Base-by-base conservation (phyloP, 208 protist genomes). In the Phytomonas francai region DNA sequence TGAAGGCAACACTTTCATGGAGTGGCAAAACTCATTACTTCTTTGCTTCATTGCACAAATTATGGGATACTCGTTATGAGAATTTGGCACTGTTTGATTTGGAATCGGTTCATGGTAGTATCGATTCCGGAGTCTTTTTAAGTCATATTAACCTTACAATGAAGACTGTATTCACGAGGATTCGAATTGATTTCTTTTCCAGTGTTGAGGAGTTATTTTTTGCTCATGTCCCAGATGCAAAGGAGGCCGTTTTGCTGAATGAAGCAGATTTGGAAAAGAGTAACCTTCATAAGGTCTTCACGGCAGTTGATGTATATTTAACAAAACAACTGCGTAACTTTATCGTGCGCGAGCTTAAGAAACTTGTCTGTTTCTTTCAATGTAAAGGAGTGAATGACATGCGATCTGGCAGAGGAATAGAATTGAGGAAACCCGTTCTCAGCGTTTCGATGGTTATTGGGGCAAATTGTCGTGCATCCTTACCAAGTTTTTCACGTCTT, bases 171-270 rank as follows among this genome's bases (percentile, higher is more conserved):
- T 77, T 95, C 68, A 83, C 87, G n/a, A 65, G 80, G 28, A 81
- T 95, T 56, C 77, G 86, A 59, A 79, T 95, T 39, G 90, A 93
- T 63, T 91, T 95, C 74, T 95, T 91, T 67, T 74, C 80, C 3
- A 77, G 88, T 51, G 67, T 88, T 11, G 90, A 95, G 68, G 79
- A 84, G 1, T 72, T 90, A 71, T 91, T 95, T 61, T 92, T 87
- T 71, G 62, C 65, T 1, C 73, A 76, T 32, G 76, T 91, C 57
- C 49, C 60, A 3, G 69, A 69, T 25, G 67, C 81, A 6, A 77
- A 68, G 14, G 60, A 72, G 14, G 65, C 83, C 32, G 30, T 92
- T 2, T 59, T 72, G 7, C 69, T 91, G 60, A 73, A 68, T 45
- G 76, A 80, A 9, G 39, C 67, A 11, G 70, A 84, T 4, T 62